A percentile compares a stretch with the other conserved stretches of the same genome.
Conservation (phyloP, 805 yeast genomes). For the Dipodascopsis tothii region DNA sequence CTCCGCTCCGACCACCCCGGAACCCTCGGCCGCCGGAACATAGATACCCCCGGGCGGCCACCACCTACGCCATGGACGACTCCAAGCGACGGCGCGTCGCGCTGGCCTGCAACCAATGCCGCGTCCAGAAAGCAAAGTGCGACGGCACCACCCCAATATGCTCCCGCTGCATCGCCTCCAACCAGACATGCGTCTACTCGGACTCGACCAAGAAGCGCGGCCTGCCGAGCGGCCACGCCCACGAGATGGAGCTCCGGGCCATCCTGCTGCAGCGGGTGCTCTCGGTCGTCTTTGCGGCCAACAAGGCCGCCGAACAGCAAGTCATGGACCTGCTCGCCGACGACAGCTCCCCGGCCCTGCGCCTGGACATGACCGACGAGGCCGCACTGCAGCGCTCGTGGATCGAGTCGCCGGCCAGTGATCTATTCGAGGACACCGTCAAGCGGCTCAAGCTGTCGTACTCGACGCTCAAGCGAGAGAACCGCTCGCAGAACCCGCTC, state of each 20-base stretch:
- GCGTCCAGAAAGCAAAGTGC: conserved; percentile 12
- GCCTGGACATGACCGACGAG: no score
- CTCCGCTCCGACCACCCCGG: no score
- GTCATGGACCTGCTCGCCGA: no score
- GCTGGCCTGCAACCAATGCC: conserved; percentile 14
- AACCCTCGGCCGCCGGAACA: no score
- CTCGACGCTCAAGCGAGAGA: no score
- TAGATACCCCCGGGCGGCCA: no score
- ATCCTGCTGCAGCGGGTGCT: conserved; percentile 7
- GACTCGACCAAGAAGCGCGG: conserved; percentile 12
- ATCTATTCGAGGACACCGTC: no score
- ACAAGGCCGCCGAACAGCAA: no score
- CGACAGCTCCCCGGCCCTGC: no score
- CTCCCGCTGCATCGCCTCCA: conserved; percentile 7
- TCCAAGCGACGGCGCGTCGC: conserved; percentile 8
- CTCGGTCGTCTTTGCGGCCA: conserved; percentile 3
- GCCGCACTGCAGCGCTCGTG: conserved; percentile 1
- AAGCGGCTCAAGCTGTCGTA: no score
- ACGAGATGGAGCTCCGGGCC: conserved; percentile 15
- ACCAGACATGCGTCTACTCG: conserved; percentile 6
- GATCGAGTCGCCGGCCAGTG: no score
- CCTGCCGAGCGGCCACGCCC: conserved; percentile 16
- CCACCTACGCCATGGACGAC: neutral
- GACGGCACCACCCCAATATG: conserved; percentile 10
- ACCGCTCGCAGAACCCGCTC: no score